Evolutionary conservation across 306 rosid genomes (phyloP).

Genomic region (Parietaria judaica): DNA sequence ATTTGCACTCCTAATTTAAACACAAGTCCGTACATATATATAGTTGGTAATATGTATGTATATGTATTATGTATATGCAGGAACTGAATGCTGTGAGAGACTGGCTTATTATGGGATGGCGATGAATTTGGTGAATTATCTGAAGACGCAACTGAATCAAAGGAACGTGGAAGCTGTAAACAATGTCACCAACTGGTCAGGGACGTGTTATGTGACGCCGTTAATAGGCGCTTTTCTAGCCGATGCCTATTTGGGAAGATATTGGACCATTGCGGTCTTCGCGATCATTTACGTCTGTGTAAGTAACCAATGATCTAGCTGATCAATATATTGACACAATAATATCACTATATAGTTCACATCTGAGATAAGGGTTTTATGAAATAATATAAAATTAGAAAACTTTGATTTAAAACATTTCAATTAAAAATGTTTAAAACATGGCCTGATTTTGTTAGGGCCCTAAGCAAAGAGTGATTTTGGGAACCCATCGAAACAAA

Average conservation of each 20-base stretch:
- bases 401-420: too few relatives aligned
- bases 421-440: too few relatives aligned
- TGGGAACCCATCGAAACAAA: too few relatives aligned
- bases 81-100: slow-evolving; percentile 12
- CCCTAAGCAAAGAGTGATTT: too few relatives aligned
- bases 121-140: slow-evolving; percentile 8
- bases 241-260: slow-evolving; percentile 26
- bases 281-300: slow-evolving; percentile 18
- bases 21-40: too few relatives aligned
- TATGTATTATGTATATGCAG: not conserved
- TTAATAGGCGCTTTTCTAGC: slow-evolving; percentile 27
- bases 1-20: too few relatives aligned
- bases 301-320: not conserved
- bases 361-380: too few relatives aligned
- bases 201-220: slow-evolving; percentile 16
- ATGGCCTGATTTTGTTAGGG: too few relatives aligned
- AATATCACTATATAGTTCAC: too few relatives aligned
- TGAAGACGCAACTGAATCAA: slow-evolving; percentile 1
- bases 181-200: slow-evolving; percentile 8
- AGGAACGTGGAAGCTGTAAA: slow-evolving; percentile 1
- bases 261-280: slow-evolving; percentile 17
- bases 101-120: slow-evolving; percentile 10
- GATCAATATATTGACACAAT: too few relatives aligned
- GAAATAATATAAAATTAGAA: too few relatives aligned
- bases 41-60: not conserved